Base-by-base conservation (phyloP, 192 early-diverging fungal species). In the Mortierella antarctica region DNA sequence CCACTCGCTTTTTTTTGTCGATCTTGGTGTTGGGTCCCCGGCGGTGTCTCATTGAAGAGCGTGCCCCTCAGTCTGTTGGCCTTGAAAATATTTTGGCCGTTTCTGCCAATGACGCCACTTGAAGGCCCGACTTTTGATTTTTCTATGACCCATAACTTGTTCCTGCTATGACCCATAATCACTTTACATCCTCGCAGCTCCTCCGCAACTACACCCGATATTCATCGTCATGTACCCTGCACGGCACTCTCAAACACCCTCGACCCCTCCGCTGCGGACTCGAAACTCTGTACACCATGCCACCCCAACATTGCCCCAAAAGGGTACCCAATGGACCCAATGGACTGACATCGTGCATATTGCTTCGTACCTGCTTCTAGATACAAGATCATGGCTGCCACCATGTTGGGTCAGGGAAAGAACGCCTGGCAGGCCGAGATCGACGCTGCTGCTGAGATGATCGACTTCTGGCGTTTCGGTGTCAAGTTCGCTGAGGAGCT, bases 341-440 rank as follows among this genome's bases (percentile, higher is more conserved):
- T 31, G 31, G 31, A 31, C 31, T 31, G 31, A 31, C 31, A 31
- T 5, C 31, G 17, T 42, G n/a, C 15, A 42, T 40, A 47, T 59
- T 69, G 48, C 64, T 85, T 17, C 74, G 75, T 65, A 40, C 55
- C 31, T 40, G 46, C 57, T 15, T 49, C 23, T 70, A 90, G 87
- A 83, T 90, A 88, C 76, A 90, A 94, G 85, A 74, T 94, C 53
- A 88, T 97, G 90, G 97, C 97, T 15, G 95, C 96, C 46, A 95
- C 97, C 64, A 98, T 99, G 96, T 86, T 99, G 49, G 97, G 97
- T 49, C 97, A 99, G 85, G 95, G 95, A 39, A 99, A 99, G 89
- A 99, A 98, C 83, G 93, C 90, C 59, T 99, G 96, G 96, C 96
- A 99, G 89, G 97, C 97, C 7, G 97, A 99, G 86, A 99, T 99